These are phyloP conservation scores for Lichtheimia hyalospora DNA, from an alignment of 371 early-diverging fungal genomes.

Conservation along the genomic window DNA sequence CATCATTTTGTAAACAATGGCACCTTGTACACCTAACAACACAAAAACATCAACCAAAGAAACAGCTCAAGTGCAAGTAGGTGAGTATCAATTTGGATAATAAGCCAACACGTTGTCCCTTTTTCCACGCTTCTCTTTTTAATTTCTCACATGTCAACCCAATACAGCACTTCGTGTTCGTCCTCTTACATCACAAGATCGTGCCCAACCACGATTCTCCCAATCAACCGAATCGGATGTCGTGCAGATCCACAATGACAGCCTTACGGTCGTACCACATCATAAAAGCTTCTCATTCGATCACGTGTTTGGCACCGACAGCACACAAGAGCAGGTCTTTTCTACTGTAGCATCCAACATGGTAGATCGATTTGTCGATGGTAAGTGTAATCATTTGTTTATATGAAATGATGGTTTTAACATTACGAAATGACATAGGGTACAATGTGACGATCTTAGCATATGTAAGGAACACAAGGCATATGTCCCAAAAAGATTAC, in stretches of 20 bases:
- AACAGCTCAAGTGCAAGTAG: constrained; percentile 33
- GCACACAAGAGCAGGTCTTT: constrained; percentile 76
- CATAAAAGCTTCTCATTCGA: constrained; percentile 29
- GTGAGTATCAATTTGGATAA: constrained; percentile 10
- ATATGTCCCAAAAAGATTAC: background rate
- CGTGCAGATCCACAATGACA: constrained; percentile 33
- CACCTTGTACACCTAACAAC: background rate
- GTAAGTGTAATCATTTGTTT: constrained; percentile 30
- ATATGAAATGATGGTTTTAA: no score
- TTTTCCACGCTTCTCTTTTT: background rate
- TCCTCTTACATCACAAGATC: constrained; percentile 50
- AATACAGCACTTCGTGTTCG: constrained; percentile 56
- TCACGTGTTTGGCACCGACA: constrained; percentile 15
- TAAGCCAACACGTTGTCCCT: background rate
- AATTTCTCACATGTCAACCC: background rate
- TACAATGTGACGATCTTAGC: constrained; percentile 96
- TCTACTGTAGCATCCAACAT: constrained; percentile 63
- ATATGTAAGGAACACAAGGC: constrained; percentile 64
- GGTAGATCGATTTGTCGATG: constrained; percentile 87
- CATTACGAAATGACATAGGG: constrained; percentile 38
- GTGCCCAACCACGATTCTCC: constrained; percentile 44
- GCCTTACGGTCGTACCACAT: constrained; percentile 46
- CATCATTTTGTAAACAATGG: background rate
- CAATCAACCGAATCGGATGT: constrained; percentile 40
- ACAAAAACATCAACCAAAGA: constrained; percentile 10